phyloP scores from a whole-genome alignment of 2,329 filamentous ascomycete genomes.

The Fusarium neocosmosporiellum region DNA sequence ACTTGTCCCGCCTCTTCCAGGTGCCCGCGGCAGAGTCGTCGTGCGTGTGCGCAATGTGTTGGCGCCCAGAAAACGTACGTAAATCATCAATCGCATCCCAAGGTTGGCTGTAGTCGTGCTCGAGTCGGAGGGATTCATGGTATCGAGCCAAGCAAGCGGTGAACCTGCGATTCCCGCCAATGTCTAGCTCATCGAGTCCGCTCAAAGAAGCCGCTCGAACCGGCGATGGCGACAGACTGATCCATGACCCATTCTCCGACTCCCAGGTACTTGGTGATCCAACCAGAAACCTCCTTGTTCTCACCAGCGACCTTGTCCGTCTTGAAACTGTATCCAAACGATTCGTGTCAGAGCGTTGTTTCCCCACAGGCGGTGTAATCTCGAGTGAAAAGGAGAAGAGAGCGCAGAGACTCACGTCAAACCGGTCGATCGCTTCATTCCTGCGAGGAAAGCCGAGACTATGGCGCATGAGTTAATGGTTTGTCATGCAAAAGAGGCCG shows the following conservation, averaged over 20 bases:
- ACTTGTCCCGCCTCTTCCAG: constrained; percentile 9
- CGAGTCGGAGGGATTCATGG: constrained; percentile 25
- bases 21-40: background rate
- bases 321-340: constrained; percentile 81
- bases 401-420: constrained; percentile 81
- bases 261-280: constrained; percentile 93
- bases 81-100: constrained; percentile 24
- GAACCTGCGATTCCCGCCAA: background rate
- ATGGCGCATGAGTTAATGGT: constrained; percentile 10
- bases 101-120: background rate
- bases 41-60: background rate
- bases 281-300: constrained; percentile 84
- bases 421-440: constrained; percentile 96
- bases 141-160: constrained; percentile 25
- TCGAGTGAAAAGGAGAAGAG: background rate
- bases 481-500: background rate
- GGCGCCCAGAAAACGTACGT: constrained; percentile 7
- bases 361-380: background rate
- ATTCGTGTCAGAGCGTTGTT: constrained; percentile 36
- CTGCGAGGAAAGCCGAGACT: constrained; percentile 97
- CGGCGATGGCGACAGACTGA: constrained; percentile 91
- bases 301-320: constrained; percentile 83
- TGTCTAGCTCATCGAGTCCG: constrained; percentile 73
- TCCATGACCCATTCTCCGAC: constrained; percentile 99
- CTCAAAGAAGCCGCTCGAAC: constrained; percentile 91